Conservation (phyloP, 306 rosid species). For the Erythrophleum fordii region DNA sequence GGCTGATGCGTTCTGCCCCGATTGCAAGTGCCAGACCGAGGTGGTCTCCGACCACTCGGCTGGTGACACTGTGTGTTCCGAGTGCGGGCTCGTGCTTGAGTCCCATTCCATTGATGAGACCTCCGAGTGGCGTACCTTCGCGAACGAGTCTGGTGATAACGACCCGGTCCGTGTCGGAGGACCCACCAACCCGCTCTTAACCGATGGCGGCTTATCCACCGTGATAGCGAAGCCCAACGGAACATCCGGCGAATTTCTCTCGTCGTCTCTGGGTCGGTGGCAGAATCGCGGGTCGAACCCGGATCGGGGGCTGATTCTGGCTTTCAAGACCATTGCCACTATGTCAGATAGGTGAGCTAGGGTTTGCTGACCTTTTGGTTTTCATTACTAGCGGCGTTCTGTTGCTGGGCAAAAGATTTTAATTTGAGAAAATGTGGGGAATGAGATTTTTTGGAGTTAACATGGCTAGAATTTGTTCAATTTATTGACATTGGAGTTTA, state of each 20-base stretch:
- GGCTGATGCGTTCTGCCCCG: conserved; percentile 89
- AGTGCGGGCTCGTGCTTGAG: conserved; percentile 90
- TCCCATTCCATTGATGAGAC: conserved; percentile 96
- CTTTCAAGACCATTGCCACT: conserved; percentile 91
- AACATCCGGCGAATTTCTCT: conserved; percentile 74
- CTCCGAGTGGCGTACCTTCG: conserved; percentile 93
- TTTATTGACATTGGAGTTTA: background rate
- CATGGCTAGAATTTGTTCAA: background rate
- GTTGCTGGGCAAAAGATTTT: background rate
- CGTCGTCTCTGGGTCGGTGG: conserved; percentile 93
- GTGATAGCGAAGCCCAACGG: conserved; percentile 92
- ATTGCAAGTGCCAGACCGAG: conserved; percentile 92
- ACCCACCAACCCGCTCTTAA: conserved; percentile 79
- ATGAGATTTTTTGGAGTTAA: background rate
- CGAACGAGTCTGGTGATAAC: conserved; percentile 94
- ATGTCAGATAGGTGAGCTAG: conserved; percentile 85
- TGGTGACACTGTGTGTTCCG: conserved; percentile 91
- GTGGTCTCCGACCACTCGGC: conserved; percentile 94
- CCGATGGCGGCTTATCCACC: conserved; percentile 90
- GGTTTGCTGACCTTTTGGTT: background rate
- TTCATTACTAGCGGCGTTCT: background rate
- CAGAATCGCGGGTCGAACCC: conserved; percentile 96
- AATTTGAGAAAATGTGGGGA: background rate
- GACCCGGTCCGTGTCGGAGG: conserved; percentile 98
- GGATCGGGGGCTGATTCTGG: conserved; percentile 85